These are phyloP conservation scores for Lasiodiplodia gonubiensis DNA, from an alignment of 2,329 filamentous ascomycete genomes.

Conservation along the genomic window DNA sequence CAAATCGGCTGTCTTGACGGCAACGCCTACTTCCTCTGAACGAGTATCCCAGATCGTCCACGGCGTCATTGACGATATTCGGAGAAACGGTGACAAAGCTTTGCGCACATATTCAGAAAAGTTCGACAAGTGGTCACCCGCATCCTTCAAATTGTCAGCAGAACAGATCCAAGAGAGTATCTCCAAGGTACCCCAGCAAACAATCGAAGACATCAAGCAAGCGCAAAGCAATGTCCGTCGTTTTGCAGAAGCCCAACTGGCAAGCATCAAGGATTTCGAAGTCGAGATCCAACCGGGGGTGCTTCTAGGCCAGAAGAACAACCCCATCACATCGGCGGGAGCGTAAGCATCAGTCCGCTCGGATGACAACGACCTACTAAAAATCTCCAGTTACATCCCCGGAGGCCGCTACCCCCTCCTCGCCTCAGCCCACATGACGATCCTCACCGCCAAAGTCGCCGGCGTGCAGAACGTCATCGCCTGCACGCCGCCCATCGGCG, in stretches of 20 bases:
- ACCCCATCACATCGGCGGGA: slow-evolving; percentile 55
- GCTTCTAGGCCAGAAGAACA: slow-evolving; percentile 58
- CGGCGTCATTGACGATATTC: slow-evolving; percentile 56
- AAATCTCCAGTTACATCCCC: slow-evolving; percentile 51
- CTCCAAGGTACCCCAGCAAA: slow-evolving; percentile 53
- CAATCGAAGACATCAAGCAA: slow-evolving; percentile 60
- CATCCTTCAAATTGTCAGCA: slow-evolving; percentile 55
- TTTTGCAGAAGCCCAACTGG: slow-evolving; percentile 57
- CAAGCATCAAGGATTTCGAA: slow-evolving; percentile 57
- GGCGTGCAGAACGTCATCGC: slow-evolving; percentile 58
- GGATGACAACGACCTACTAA: too few relatives aligned
- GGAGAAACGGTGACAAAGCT: slow-evolving; percentile 54
- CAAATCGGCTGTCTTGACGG: not conserved
- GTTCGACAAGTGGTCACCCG: slow-evolving; percentile 61
- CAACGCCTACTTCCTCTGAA: not conserved
- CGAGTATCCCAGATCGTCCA: slow-evolving; percentile 47
- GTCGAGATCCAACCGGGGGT: slow-evolving; percentile 48
- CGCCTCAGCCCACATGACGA: slow-evolving; percentile 62
- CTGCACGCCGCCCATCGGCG: slow-evolving; percentile 59
- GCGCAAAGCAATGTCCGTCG: slow-evolving; percentile 57
- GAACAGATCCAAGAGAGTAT: slow-evolving; percentile 52
- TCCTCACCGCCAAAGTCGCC: slow-evolving; percentile 61
- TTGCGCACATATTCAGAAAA: slow-evolving; percentile 58
- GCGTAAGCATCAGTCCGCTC: slow-evolving; percentile 39
- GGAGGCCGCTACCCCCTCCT: slow-evolving; percentile 61